Evolutionary conservation across 2,329 filamentous ascomycete genomes (phyloP).

Genomic region (Fusarium cicatricum): DNA sequence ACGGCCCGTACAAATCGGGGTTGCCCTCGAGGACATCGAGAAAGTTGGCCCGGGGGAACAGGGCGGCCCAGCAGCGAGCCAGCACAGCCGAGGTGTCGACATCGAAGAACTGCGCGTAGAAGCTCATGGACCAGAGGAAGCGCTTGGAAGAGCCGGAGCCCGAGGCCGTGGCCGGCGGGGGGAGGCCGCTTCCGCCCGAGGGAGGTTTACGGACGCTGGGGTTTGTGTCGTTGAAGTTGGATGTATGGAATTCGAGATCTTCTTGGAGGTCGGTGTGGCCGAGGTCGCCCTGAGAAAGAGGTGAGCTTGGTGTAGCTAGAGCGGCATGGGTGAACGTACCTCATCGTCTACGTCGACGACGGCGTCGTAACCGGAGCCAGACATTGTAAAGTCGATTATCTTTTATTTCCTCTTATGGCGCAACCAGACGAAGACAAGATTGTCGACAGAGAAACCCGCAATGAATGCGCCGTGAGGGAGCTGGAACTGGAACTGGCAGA

Average conservation of each 20-base stretch:
- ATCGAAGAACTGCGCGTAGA: constrained; percentile 98
- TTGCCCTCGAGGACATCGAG: constrained; percentile 97
- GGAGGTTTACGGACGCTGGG: constrained; percentile 58
- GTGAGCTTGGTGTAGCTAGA: constrained; percentile 26
- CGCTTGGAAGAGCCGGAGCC: constrained; percentile 70
- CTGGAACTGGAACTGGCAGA: background rate
- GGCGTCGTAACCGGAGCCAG: constrained; percentile 92
- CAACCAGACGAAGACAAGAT: background rate
- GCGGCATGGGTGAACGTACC: constrained; percentile 57
- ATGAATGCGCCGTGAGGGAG: constrained; percentile 5
- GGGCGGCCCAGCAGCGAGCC: constrained; percentile 83
- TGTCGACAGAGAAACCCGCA: background rate
- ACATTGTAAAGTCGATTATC: constrained; percentile 60
- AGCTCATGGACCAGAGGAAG: constrained; percentile 89
- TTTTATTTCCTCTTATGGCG: background rate
- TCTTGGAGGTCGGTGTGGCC: constrained; percentile 98
- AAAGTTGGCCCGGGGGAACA: constrained; percentile 93
- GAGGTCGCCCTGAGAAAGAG: constrained; percentile 81
- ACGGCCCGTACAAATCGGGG: constrained; percentile 93
- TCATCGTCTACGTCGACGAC: constrained; percentile 98
- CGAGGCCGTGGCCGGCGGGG: constrained; percentile 63
- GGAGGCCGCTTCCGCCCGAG: constrained; percentile 59
- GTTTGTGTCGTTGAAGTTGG: constrained; percentile 75
- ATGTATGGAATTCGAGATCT: constrained; percentile 98
- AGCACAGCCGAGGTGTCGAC: constrained; percentile 93